Evolutionary conservation across 2,329 filamentous ascomycete genomes (phyloP), one percentile per base, ranked within the genome.

Genomic region (Xylaria sp.): DNA sequence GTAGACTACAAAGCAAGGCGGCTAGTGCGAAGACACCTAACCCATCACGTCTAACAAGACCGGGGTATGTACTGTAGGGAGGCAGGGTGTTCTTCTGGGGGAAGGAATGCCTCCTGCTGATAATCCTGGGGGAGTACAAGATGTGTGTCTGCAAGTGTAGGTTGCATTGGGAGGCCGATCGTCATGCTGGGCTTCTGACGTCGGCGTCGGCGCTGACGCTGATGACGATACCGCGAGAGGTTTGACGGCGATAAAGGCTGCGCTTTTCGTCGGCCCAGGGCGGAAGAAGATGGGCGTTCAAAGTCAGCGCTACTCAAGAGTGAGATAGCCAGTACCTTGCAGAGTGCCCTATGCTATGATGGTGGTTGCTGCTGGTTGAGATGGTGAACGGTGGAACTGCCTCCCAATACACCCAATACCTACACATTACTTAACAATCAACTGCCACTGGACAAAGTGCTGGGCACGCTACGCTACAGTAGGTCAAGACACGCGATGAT

Each of bases 11-110:
- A 61, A 68, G 61, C 64, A 39, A 54, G 54, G 54, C 55, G 52
- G 64, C 57, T 63, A 49, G 63, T 25, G 36, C 18, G 23, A 62
- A 39, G 59, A 70, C 52, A 70, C 70, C 70, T 72, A 71, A 72
- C 70, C 70, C 70, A 72, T 68, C 66, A 59, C 65, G 68, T 64
- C 62, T 46, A 67, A 63, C 57, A 62, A 55, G 65, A 65, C 66
- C 63, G 55, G 70, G 68, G 56, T 67, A 43, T 28, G 48, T 46
- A 36, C 33, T 36, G 33, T 33, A 51, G 56, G 36, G 18, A 57
- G 52, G 48, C 61, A 71, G 55, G 67, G 62, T 61, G 57, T 51
- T 36, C 64, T 69, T 67, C 63, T 64, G 67, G 70, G 64, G 67
- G 58, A 66, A 54, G 23, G 61, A 64, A 61, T 69, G 57, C 31